Conservation (phyloP, 2,329 filamentous ascomycete genomes). For the Phaeomoniella chlamydospora region DNA sequence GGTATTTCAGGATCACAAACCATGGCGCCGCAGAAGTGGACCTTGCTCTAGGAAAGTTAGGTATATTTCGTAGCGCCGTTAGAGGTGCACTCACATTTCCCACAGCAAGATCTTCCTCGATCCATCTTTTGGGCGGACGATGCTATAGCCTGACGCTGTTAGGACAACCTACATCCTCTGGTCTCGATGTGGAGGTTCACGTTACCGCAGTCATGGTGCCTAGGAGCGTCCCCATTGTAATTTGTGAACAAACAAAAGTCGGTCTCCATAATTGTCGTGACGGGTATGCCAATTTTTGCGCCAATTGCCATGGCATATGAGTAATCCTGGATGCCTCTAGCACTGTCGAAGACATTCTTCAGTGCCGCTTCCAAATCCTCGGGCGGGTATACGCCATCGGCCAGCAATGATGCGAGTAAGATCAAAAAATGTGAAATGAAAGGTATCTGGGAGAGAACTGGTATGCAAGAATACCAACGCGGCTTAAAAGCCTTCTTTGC, state of each 20-base stretch:
- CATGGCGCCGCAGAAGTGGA: slow-evolving; percentile 8
- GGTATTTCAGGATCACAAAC: slow-evolving; percentile 3
- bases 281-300: slow-evolving; percentile 9
- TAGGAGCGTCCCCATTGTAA: slow-evolving; percentile 8
- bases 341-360: slow-evolving; percentile 8
- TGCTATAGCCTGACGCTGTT: slow-evolving; percentile 7
- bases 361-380: slow-evolving; percentile 9
- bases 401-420: slow-evolving; percentile 4
- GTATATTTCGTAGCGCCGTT: slow-evolving; percentile 1
- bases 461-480: slow-evolving; percentile 6
- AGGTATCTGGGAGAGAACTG: slow-evolving; percentile 7
- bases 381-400: slow-evolving; percentile 9
- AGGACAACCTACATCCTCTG: too few relatives aligned
- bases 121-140: slow-evolving; percentile 7
- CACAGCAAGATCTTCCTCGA: slow-evolving; percentile 5
- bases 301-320: slow-evolving; percentile 8
- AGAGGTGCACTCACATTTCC: slow-evolving; percentile 8
- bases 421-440: slow-evolving; percentile 4
- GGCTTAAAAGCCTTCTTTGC: slow-evolving; percentile 8
- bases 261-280: slow-evolving; percentile 7
- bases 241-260: slow-evolving; percentile 11
- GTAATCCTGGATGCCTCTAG: slow-evolving; percentile 9
- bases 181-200: slow-evolving; percentile 1
- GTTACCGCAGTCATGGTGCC: slow-evolving; percentile 4
- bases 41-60: slow-evolving; percentile 6